phyloP scores from a whole-genome alignment of 768 basidiomycete species.

The Tephrocybe rancida region DNA sequence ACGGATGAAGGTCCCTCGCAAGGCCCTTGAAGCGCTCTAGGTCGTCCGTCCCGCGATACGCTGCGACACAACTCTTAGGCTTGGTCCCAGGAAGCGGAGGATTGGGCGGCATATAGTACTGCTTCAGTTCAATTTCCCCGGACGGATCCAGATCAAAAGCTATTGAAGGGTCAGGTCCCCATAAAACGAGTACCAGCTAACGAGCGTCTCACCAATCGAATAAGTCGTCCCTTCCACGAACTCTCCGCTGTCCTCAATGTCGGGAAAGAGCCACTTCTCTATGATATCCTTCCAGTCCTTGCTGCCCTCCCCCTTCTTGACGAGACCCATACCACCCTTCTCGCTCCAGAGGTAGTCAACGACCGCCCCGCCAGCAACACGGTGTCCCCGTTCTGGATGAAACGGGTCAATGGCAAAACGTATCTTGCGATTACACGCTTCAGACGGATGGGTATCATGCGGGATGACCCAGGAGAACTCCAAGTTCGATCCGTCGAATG shows the following conservation, averaged over 20 bases:
- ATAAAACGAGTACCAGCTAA: too few relatives aligned
- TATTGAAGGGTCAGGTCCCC: neutral
- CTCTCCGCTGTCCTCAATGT: conserved; percentile 8
- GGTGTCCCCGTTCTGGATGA: conserved; percentile 11
- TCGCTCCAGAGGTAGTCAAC: conserved; percentile 14
- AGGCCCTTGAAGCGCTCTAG: conserved; percentile 10
- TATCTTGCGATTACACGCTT: conserved; percentile 10
- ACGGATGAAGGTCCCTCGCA: too few relatives aligned
- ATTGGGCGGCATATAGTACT: conserved; percentile 17
- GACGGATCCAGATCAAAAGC: conserved; percentile 17
- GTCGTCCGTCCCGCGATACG: conserved; percentile 12
- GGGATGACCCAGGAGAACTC: conserved; percentile 20
- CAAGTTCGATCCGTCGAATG: conserved; percentile 16
- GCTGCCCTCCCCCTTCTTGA: conserved; percentile 9
- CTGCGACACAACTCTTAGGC: conserved; percentile 10
- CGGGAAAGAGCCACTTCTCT: conserved; percentile 19
- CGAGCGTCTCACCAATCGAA: conserved; percentile 7
- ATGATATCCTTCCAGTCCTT: conserved; percentile 15
- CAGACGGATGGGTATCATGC: conserved; percentile 13
- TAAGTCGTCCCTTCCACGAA: conserved; percentile 15
- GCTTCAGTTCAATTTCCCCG: conserved; percentile 14
- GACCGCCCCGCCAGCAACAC: conserved; percentile 14
- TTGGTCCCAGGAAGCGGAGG: conserved; percentile 5
- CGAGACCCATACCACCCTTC: conserved; percentile 10
- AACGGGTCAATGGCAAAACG: conserved; percentile 18